A percentile compares a stretch with the other conserved stretches of the same genome.
These are phyloP conservation scores for Cutaneotrichosporon cutaneum DNA, from an alignment of 1,284 basidiomycete species.

Conservation along the genomic window DNA sequence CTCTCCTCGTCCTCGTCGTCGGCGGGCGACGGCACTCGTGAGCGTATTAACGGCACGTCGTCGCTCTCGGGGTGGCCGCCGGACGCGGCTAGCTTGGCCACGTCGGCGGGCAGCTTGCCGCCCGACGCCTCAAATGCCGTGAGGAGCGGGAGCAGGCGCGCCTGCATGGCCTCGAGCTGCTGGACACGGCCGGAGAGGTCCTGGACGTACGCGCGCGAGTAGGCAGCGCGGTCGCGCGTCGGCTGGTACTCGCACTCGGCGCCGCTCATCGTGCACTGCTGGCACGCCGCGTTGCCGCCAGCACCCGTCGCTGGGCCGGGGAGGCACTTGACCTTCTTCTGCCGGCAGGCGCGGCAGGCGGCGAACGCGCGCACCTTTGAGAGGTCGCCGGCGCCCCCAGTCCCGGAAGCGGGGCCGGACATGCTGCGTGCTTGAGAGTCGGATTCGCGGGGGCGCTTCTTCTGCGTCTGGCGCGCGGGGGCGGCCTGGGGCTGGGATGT, in stretches of 20 bases:
- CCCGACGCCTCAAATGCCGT: constrained; percentile 35
- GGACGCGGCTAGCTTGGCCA: neutral
- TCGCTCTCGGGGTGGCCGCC: constrained; percentile 9
- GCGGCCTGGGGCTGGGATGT: neutral
- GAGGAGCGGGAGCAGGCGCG: constrained; percentile 40
- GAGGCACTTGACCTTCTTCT: constrained; percentile 49
- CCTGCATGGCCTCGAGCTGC: constrained; percentile 41
- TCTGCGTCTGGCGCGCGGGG: neutral
- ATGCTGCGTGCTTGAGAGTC: neutral
- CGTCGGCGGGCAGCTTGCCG: constrained; percentile 15
- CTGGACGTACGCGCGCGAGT: constrained; percentile 49
- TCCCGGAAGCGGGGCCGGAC: constrained; percentile 1
- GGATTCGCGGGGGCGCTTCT: neutral
- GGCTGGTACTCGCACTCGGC: constrained; percentile 49
- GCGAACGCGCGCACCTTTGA: constrained; percentile 45
- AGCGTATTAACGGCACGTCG: constrained; percentile 13
- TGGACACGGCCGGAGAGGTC: constrained; percentile 49
- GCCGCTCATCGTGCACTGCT: constrained; percentile 42
- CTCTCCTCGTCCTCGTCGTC: constrained; percentile 56
- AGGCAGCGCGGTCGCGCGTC: constrained; percentile 48
- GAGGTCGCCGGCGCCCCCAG: constrained; percentile 14
- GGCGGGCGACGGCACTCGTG: constrained; percentile 48
- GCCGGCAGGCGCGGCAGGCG: constrained; percentile 44
- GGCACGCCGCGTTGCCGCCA: constrained; percentile 32
- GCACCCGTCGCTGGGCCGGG: constrained; percentile 27